Base-by-base conservation (phyloP, 176 grass and related monocot species). In the Rhipidocladum racemiflorum region DNA sequence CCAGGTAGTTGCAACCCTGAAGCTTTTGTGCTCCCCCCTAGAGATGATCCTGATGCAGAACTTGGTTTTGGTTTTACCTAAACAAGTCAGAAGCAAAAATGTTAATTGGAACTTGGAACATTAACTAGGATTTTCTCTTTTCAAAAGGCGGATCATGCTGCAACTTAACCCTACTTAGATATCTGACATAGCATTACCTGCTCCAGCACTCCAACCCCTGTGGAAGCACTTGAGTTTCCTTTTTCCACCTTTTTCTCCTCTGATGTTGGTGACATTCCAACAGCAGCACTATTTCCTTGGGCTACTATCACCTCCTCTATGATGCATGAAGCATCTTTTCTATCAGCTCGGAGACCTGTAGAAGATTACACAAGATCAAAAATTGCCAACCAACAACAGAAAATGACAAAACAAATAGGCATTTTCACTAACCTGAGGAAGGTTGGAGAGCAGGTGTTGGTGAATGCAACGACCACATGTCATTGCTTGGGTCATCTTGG, bases 401-500 rank as follows among this genome's bases (percentile, higher is more conserved):
- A 75, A 80, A 78, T 20, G 15, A 30, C 1, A 54, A 23, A 63
- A 24, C 25, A 5, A 70, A 62, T 44, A 82, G 9, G 34, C 27
- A 83, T 85, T 61, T 83, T 43, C 15, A 67, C 68, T 60, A 84
- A 88, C 89, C 90, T 88, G 92, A 84, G 49, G 88, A 94, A 86
- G 68, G 64, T 64, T 89, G 87, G 55, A 80, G 39, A 75, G 77
- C 79, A 65, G 90, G 96, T 45, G 88, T 93, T 59, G 92, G 85
- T 78, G 90, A 98, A 75, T 89, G 81, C 83, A 93, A 89, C 2
- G 90, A 82, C 92, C 85, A 99, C 74, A 91, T 92, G 51, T 65
- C 79, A 78, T 72, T 84, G 53, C 80, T 81, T 74, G 81, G 87
- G 51, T 90, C 91, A 51, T 87, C 88, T 76, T 89, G 81, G 27